Evolutionary conservation across 805 yeast species (phyloP), one percentile per base, ranked within the genome.

Genomic region (Metschnikowia cubensis): DNA sequence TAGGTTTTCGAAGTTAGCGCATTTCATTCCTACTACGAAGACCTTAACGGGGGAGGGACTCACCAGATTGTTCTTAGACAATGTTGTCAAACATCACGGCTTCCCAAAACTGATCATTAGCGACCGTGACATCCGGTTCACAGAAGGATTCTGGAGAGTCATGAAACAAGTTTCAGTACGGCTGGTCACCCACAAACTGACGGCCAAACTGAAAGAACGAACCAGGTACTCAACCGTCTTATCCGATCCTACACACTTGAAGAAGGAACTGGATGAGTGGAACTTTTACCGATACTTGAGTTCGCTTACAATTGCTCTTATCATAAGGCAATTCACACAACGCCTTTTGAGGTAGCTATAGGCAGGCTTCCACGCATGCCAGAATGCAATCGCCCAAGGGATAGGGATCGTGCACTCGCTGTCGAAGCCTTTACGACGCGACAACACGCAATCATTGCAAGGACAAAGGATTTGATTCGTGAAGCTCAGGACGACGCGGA

Each of bases 141-240:
- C 29, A 6, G 29, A 20, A 13, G 29, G 29, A 37, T 37, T 37
- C 15, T 37, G 40, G 40, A 13, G 21, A 7, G 29, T 20, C 29
- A 11, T 37, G 15, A 17, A 37, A 2, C 25, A 10, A n/a, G n/a
- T 17, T 45, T 45, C 35, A n/a, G 33, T 7, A 32, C 32, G 7
- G 25, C 21, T 8, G 35, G n/a, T 2, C 43, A 38, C 32, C 42
- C 43, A 31, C 33, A 45, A 13, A 45, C 48, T 1, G 48, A 45
- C 22, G 48, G 48, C 7, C 43, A 38, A n/a, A 31, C 43, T 11
- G 48, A 45, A 45, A 17, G 43, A 7, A 32, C 39, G 7, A 45
- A 37, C 37, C 37, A 18, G 8, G 18, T 29, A 3, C 20, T 32
- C 15, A 17, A 11, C 18, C 33, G 35, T 6, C 18, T 45, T 4